These are phyloP conservation scores for Endothia cerciana DNA, from an alignment of 2,329 filamentous ascomycete species.

Conservation along the genomic window DNA sequence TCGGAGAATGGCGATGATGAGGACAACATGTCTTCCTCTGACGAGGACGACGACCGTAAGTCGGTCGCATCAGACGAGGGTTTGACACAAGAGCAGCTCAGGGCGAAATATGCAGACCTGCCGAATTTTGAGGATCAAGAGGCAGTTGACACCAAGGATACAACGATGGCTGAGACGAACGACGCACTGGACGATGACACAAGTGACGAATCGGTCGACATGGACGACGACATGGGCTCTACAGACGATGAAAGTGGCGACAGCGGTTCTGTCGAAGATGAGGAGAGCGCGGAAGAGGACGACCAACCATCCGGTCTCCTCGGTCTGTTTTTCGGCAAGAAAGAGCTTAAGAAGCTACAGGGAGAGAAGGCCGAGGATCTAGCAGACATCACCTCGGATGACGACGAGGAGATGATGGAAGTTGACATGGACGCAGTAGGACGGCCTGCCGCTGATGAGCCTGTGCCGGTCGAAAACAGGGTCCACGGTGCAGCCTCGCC, in stretches of 20 bases:
- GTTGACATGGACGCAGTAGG: conserved; percentile 29
- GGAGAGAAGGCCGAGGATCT: conserved; percentile 40
- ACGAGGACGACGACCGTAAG: conserved; percentile 61
- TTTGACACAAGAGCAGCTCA: conserved; percentile 70
- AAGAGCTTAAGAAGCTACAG: conserved; percentile 58
- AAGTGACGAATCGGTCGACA: conserved; percentile 68
- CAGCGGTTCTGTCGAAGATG: conserved; percentile 43
- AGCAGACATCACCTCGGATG: conserved; percentile 33
- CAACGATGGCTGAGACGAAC: conserved; percentile 30
- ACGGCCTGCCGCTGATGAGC: neutral
- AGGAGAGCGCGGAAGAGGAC: conserved; percentile 45
- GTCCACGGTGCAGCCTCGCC: neutral
- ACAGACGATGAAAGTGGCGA: conserved; percentile 56
- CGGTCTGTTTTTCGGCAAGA: conserved; percentile 62
- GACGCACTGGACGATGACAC: conserved; percentile 51
- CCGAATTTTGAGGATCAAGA: conserved; percentile 49
- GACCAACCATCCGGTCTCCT: conserved; percentile 53
- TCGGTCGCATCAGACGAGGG: conserved; percentile 62
- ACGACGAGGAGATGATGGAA: conserved; percentile 30
- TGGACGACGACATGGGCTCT: conserved; percentile 69
- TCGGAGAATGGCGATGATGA: conserved; percentile 45
- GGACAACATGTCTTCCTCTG: conserved; percentile 66
- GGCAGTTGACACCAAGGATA: conserved; percentile 34
- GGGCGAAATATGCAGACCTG: conserved; percentile 69
- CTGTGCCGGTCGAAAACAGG: neutral